Evolutionary conservation across 2,329 filamentous ascomycete species (phyloP).

Genomic region (Magnaporthales sp.): DNA sequence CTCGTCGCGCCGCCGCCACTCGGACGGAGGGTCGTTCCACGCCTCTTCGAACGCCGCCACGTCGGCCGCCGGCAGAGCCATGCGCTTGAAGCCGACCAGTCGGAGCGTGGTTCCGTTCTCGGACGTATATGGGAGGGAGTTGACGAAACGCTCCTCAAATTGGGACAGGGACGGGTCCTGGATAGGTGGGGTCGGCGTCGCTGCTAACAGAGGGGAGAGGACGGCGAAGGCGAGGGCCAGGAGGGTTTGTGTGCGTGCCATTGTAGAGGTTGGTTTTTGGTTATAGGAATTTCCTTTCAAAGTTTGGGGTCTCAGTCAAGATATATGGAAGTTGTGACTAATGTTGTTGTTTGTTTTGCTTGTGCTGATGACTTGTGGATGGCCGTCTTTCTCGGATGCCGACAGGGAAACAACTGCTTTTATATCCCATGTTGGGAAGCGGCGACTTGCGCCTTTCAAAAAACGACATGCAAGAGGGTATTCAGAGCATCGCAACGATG

Average conservation of each 20-base stretch:
- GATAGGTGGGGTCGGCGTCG: neutral
- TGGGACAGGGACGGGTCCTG: conserved; percentile 1
- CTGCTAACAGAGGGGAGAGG: neutral
- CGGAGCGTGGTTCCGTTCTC: conserved; percentile 2
- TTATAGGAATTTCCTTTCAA: neutral
- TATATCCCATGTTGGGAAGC: neutral
- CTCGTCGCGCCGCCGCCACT: conserved; percentile 1
- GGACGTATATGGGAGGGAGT: conserved; percentile 4
- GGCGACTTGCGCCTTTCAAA: neutral
- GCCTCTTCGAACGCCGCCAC: conserved; percentile 2
- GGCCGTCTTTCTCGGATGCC: neutral
- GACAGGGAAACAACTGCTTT: neutral
- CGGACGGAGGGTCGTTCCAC: conserved; percentile 1
- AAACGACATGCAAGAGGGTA: neutral
- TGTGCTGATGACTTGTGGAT: neutral
- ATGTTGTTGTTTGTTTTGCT: neutral
- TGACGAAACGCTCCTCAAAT: conserved; percentile 5
- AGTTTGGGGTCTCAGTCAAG: neutral
- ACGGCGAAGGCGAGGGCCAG: neutral
- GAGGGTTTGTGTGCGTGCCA: neutral
- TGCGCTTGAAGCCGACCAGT: conserved; percentile 6
- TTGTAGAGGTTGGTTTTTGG: neutral
- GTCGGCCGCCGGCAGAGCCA: conserved; percentile 4
- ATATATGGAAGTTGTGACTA: neutral
- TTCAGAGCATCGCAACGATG: neutral